A percentile compares a stretch with the other conserved stretches of the same genome.
These are phyloP conservation scores for Arabidopsis lyrata DNA, from an alignment of 441 rosid species.

Conservation along the genomic window DNA sequence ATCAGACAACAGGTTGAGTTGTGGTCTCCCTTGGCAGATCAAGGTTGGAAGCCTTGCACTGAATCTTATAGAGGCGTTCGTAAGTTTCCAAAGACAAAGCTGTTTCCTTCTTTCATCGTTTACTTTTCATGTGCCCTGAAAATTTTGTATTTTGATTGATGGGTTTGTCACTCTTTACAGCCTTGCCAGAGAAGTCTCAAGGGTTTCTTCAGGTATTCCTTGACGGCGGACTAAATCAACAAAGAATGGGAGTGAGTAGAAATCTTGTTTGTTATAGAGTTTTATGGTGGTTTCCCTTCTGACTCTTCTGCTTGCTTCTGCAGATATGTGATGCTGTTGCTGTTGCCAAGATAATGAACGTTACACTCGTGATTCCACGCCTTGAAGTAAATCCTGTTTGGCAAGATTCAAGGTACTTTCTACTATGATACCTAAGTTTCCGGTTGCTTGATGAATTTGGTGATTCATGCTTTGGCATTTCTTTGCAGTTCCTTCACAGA, in stretches of 20 bases:
- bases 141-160: constrained; percentile 7
- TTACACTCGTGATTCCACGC: constrained; percentile 72
- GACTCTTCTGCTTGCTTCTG: background rate
- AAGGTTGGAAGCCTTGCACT: constrained; percentile 71
- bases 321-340: constrained; percentile 88
- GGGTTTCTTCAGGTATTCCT: constrained; percentile 75
- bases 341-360: constrained; percentile 72
- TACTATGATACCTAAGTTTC: constrained; percentile 1
- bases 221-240: constrained; percentile 86
- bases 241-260: constrained; percentile 74
- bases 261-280: background rate
- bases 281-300: constrained; percentile 16
- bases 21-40: constrained; percentile 71
- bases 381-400: constrained; percentile 89
- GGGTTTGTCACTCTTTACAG: constrained; percentile 48
- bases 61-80: constrained; percentile 38
- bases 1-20: constrained; percentile 63
- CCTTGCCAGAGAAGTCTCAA: constrained; percentile 54
- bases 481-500: constrained; percentile 64
- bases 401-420: constrained; percentile 81
- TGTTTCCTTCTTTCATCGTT: constrained; percentile 3
- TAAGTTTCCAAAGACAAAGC: constrained; percentile 43
- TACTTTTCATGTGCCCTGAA: background rate
- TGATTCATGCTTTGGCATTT: constrained; percentile 28
- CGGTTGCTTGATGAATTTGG: background rate